Conservation (phyloP, 208 protist species). For the Crithidia bombi region DNA sequence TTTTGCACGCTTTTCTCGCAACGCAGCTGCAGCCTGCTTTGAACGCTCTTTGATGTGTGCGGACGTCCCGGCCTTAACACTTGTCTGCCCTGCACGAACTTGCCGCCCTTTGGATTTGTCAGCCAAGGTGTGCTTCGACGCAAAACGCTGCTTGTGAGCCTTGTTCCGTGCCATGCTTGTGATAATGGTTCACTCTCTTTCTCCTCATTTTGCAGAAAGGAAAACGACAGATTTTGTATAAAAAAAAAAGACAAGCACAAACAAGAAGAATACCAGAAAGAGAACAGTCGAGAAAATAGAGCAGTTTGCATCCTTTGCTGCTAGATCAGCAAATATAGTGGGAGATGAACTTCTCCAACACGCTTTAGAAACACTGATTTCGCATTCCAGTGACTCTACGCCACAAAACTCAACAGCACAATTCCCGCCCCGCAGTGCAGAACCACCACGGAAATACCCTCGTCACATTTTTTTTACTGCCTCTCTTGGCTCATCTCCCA, state of each 20-base stretch:
- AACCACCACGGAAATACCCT: too few species aligned
- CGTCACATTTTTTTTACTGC: too few species aligned
- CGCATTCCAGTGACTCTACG: too few species aligned
- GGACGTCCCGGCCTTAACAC: constrained; percentile 48
- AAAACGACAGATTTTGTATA: not conserved
- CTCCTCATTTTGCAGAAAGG: not conserved
- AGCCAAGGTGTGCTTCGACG: constrained; percentile 49
- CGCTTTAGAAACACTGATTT: too few species aligned
- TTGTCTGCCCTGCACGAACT: constrained; percentile 40
- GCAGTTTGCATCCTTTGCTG: not conserved
- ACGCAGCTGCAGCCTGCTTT: constrained; percentile 48
- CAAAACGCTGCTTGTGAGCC: constrained; percentile 63
- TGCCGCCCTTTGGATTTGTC: constrained; percentile 74
- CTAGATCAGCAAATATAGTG: not conserved
- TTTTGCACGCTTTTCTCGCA: constrained; percentile 54
- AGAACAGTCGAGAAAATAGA: not conserved
- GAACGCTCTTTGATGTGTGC: constrained; percentile 56
- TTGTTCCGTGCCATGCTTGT: constrained; percentile 79
- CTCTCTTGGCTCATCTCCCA: too few species aligned
- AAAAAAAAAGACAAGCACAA: not conserved
- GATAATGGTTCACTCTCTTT: not conserved
- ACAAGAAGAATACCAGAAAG: not conserved
- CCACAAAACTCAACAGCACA: too few species aligned
- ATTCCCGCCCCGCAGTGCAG: too few species aligned
- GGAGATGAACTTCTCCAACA: not conserved